Base-by-base conservation (phyloP, 2,329 filamentous ascomycete species). In the Fusarium sp. region DNA sequence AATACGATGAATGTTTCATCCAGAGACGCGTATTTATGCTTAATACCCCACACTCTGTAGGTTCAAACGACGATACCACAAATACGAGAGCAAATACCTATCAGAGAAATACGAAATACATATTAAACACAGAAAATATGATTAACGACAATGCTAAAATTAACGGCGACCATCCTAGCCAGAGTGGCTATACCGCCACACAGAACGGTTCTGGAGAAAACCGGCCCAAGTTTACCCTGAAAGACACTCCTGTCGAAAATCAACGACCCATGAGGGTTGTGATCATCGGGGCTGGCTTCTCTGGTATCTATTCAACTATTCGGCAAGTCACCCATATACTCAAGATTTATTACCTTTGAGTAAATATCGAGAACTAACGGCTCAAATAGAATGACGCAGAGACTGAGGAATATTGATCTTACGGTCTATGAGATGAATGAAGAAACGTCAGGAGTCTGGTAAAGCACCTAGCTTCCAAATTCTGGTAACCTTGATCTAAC, bases 401-500 rank as follows among this genome's bases (percentile, higher is more conserved):
- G 49, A 14, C n/a, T 52, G 49, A 52, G 49, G 7, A 52, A 52
- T 8, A 36, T 52, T 6, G 33, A 52, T 24, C 33, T 36, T 12
- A 36, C n/a, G 9, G 49, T 52, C 9, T 52, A 52, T 26, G 49
- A 36, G n/a, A 52, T 52, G 49, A 52, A 52, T 18, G 31, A 52
- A 10, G 49, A 52, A 36, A 52, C 49, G 1, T 52, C 49, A 26
- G 49, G 33, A 20, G 49, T 52, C 9, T 52, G 49, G 49, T 52
- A 52, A 26, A 26, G 2, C 31, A 20, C 26, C 9, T 24, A 12
- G n/a, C 9, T 6, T 36, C 5, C n/a, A 49, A n/a, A 3, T 26
- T 5, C 9, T 8, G 2, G 5, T 3, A 6, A 36, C 3, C 3
- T 18, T 24, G 8, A 2, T 15, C 31, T 52, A 15, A 52, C 2